These are phyloP conservation scores for Talaromyces sp. DNA, from an alignment of 2,329 filamentous ascomycete genomes.

Conservation along the genomic window DNA sequence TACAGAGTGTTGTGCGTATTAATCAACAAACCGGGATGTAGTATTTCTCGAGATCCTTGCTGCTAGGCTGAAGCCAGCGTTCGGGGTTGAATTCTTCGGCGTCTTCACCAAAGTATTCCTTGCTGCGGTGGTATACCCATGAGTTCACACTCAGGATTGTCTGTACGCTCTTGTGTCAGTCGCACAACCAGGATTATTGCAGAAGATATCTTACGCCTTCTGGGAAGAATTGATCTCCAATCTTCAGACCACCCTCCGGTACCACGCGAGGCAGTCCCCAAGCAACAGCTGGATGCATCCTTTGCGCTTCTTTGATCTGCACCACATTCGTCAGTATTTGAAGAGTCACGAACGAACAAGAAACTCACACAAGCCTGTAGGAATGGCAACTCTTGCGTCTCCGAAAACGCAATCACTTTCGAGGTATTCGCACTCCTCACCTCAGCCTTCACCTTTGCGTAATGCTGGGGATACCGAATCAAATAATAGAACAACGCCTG, in stretches of 20 bases:
- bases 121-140: constrained; percentile 33
- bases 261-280: constrained; percentile 18
- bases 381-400: constrained; percentile 26
- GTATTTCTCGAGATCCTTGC: background rate
- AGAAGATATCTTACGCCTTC: constrained; percentile 18
- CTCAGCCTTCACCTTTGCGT: background rate
- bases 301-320: constrained; percentile 19
- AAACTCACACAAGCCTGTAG: constrained; percentile 29
- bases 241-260: constrained; percentile 13
- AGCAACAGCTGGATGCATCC: constrained; percentile 15
- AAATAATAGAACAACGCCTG: constrained; percentile 34
- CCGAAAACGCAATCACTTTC: constrained; percentile 19
- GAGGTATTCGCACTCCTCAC: background rate
- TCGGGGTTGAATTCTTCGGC: constrained; percentile 32
- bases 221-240: constrained; percentile 16
- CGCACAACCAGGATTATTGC: background rate
- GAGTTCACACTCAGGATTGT: constrained; percentile 30
- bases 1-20: no score
- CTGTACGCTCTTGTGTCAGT: constrained; percentile 13
- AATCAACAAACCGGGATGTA: background rate
- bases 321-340: background rate
- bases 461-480: constrained; percentile 20
- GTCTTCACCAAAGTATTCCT: constrained; percentile 32
- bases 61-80: constrained; percentile 29
- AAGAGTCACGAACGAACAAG: background rate